Evolutionary conservation across 495 filamentous ascomycete genomes (phyloP), one percentile per base, ranked within the genome.

Genomic region (Xylaria sp.): DNA sequence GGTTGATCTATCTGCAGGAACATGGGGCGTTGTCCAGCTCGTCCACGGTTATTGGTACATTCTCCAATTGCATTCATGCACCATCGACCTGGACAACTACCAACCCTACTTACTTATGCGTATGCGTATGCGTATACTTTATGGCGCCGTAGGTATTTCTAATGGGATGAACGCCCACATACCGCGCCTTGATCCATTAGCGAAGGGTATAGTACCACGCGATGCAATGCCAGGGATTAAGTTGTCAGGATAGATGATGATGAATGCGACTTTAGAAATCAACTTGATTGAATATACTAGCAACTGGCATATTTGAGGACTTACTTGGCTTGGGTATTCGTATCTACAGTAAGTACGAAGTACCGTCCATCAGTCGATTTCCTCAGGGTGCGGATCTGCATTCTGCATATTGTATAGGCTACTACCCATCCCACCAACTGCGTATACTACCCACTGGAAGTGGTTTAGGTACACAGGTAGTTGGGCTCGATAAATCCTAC

Each of bases 1-100:
- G 64, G 64, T 55, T 29, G 35, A 43, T 55, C 64, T 50, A 26
- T 67, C 48, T 67, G 64, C 64, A 67, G 64, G 48, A 67, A 53
- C 48, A 53, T 55, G 50, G 48, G 48, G 64, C 5, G 7, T 43
- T 40, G 21, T 29, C n/a, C 21, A 41, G 48, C 26, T 21, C 11
- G 21, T 67, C 5, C 15, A 67, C 48, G 26, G 33, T 67, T 31
- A 67, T 67, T 67, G 64, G 64, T 17, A 17, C 35, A 33, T 64
- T 64, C 40, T 12, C 41, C 33, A 55, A 17, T 26, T 37, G 48
- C 17, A 67, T 55, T 67, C 64, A 67, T 55, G 64, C 48, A 55
- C 64, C 21, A 55, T 41, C 14, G 17, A 64, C 35, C 35, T 67
- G 35, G 21, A 37, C 17, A 67, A 41, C 21, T 37, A 37, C 57